These are phyloP conservation scores for Cyberlindnera maclurae DNA, from an alignment of 805 yeast species.

Conservation along the genomic window DNA sequence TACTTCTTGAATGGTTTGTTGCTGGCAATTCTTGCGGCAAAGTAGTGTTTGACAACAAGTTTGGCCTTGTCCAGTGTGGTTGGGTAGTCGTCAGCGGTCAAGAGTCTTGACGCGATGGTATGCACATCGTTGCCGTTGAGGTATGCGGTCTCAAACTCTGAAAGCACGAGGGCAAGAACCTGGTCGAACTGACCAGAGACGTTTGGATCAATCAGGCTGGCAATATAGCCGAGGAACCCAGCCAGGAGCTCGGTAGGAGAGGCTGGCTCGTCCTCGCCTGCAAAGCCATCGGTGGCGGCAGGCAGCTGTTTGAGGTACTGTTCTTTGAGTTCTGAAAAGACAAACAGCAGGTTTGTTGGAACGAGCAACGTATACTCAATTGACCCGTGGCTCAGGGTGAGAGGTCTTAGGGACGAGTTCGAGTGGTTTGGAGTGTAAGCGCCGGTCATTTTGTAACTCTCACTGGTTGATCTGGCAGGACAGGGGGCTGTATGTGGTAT, in stretches of 20 bases:
- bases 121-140: conserved; percentile 78
- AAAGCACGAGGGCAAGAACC: conserved; percentile 60
- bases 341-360: conserved; percentile 72
- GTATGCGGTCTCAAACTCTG: conserved; percentile 81
- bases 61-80: conserved; percentile 70
- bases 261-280: conserved; percentile 82
- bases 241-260: conserved; percentile 81
- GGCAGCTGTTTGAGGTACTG: conserved; percentile 75
- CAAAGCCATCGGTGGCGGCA: conserved; percentile 73
- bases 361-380: conserved; percentile 85
- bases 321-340: conserved; percentile 81
- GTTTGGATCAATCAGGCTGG: conserved; percentile 37
- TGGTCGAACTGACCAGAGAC: conserved; percentile 55
- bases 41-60: conserved; percentile 72
- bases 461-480: no score
- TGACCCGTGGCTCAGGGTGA: conserved; percentile 76
- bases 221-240: conserved; percentile 71
- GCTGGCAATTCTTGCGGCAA: conserved; percentile 46
- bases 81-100: conserved; percentile 47
- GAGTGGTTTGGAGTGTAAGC: conserved; percentile 24
- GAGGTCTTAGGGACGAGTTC: conserved; percentile 57
- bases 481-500: no score
- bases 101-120: conserved; percentile 69
- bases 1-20: conserved; percentile 42
- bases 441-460: conserved; percentile 17